A percentile compares a stretch with the other conserved stretches of the same genome.
Conservation (phyloP, 495 filamentous ascomycete genomes). For the Podospora anserina region DNA sequence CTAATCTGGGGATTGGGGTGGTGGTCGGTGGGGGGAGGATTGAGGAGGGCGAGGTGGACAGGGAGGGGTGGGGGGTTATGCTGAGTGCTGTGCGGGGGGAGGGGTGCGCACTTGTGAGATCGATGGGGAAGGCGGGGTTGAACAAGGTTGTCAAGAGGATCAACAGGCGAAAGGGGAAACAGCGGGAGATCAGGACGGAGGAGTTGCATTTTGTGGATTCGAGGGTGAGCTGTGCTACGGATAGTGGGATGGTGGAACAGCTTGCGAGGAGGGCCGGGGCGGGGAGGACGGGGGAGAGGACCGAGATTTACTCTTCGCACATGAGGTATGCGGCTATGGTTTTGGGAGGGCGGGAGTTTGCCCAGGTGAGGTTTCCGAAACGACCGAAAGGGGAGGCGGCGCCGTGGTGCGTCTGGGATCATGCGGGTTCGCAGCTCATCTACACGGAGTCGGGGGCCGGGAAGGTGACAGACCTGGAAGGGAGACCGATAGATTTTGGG, state of each 20-base stretch:
- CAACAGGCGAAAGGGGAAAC: slow-evolving; percentile 11
- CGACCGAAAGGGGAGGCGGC: neutral
- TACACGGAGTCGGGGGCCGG: slow-evolving; percentile 53
- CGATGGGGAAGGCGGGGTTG: slow-evolving; percentile 40
- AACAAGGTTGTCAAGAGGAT: slow-evolving; percentile 27
- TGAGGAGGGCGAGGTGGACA: slow-evolving; percentile 49
- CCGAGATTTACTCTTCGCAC: slow-evolving; percentile 56
- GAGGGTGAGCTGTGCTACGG: slow-evolving; percentile 37
- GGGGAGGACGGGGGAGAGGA: slow-evolving; percentile 40
- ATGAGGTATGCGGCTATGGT: slow-evolving; percentile 58
- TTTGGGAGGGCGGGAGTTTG: slow-evolving; percentile 37
- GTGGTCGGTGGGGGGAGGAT: slow-evolving; percentile 27
- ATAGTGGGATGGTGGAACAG: slow-evolving; percentile 40
- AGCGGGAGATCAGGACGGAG: slow-evolving; percentile 25
- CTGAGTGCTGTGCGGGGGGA: slow-evolving; percentile 51
- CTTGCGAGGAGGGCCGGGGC: slow-evolving; percentile 44
- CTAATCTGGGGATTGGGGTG: slow-evolving; percentile 45
- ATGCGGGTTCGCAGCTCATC: slow-evolving; percentile 57
- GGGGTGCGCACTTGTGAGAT: slow-evolving; percentile 45
- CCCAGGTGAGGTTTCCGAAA: slow-evolving; percentile 28
- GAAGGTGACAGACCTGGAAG: slow-evolving; percentile 52
- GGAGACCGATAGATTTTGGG: slow-evolving; percentile 41
- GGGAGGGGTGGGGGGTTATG: slow-evolving; percentile 50
- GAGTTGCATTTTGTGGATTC: slow-evolving; percentile 51
- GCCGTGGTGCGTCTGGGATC: slow-evolving; percentile 54